Evolutionary conservation across 495 filamentous ascomycete species (phyloP), one percentile per base, ranked within the genome.

Genomic region (Neurospora tetrasperma): DNA sequence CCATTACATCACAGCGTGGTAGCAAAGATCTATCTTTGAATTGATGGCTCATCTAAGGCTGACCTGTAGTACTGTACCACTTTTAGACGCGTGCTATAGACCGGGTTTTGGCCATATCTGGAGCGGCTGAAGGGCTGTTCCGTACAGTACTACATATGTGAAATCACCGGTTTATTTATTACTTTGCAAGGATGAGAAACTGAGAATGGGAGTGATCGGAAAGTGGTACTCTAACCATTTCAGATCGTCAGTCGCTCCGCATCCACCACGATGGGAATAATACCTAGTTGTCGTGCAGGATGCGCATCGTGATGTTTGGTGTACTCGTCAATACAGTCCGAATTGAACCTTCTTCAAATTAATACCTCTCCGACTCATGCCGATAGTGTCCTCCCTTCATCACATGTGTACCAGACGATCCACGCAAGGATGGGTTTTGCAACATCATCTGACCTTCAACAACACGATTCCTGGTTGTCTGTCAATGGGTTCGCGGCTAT

Each of bases 361-460:
- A 35, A 35, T 35, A 62, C 6, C 54, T 6, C 5, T 35, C 23
- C 54, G 54, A 62, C 27, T 62, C 54, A 18, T 62, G 54, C 54
- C 54, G 31, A 62, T 62, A 62, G 12, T 9, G 12, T 62, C 27
- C 54, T 18, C 54, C 54, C 54, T 62, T 62, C 54, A 31, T 5
- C 54, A 35, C 23, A 62, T 31, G 27, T 27, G 44, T 54, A 72
- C 69, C 39, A 38, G 71, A 44, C 71, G 71, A 72, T 72, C 59
- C 69, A 66, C 71, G n/a, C 71, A 69, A 38, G 71, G 71, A 14
- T 72, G 27, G 7, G 3, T 62, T 35, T 62, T 62, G 5, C 54
- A 62, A 62, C 12, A 27, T 62, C 54, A 62, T 9, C 54, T 62
- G 54, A 18, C 31, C 27, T 12, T 35, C 12, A 62, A 27, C 12